Percentiles rank a stretch among this genome's conserved stretches.
Conservation (phyloP, 2,329 filamentous ascomycete genomes). For the Pseudocercospora fijiensis region DNA sequence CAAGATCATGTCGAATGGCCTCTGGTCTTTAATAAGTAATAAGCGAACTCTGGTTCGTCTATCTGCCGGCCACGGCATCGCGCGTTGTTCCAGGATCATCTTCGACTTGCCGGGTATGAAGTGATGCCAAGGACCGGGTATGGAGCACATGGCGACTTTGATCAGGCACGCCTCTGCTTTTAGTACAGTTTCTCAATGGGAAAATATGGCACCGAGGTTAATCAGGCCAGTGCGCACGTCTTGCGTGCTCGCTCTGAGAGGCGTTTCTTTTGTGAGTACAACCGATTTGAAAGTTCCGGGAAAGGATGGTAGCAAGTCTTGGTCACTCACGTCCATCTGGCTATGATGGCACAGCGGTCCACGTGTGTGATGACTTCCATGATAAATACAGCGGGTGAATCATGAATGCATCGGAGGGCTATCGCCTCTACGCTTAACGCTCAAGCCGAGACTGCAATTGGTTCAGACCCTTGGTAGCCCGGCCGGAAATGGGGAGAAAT, state of each 20-base stretch:
- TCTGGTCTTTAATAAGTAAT: conserved; percentile 5
- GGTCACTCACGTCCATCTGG: background rate
- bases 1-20: background rate
- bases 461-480: background rate
- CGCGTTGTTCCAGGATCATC: background rate
- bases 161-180: background rate
- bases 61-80: background rate
- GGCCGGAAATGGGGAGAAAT: too few relatives aligned
- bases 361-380: background rate
- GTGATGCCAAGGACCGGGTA: conserved; percentile 6
- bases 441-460: too few relatives aligned
- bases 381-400: too few relatives aligned
- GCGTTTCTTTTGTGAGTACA: background rate
- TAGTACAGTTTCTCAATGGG: background rate
- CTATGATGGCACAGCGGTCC: background rate
- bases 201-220: background rate
- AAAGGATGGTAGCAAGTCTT: background rate
- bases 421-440: too few relatives aligned
- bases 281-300: background rate
- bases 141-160: background rate
- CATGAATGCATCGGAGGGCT: too few relatives aligned
- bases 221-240: background rate
- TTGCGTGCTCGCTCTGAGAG: background rate
- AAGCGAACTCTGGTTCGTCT: background rate
- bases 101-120: background rate